These are phyloP conservation scores for Xerocomus spinulosus DNA, from an alignment of 768 basidiomycete species.

Conservation along the genomic window DNA sequence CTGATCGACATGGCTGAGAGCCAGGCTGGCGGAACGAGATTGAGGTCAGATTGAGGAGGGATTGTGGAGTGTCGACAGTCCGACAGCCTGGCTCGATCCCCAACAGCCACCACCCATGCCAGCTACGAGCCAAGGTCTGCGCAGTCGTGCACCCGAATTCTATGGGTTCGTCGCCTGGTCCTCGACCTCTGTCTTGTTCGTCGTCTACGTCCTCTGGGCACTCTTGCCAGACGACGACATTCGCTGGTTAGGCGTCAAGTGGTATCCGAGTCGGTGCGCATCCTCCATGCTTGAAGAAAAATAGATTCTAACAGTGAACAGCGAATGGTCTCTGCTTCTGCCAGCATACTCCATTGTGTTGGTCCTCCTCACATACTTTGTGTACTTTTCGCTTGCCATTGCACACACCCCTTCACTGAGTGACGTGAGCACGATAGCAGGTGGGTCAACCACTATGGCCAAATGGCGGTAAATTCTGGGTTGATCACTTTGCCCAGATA, in stretches of 20 bases:
- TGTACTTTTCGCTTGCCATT: constrained; percentile 73
- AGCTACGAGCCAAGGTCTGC: constrained; percentile 40
- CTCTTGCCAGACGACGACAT: constrained; percentile 72
- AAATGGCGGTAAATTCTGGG: constrained; percentile 8
- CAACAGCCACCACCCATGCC: neutral
- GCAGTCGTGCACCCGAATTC: constrained; percentile 76
- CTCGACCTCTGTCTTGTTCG: constrained; percentile 65
- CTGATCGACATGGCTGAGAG: constrained; percentile 25
- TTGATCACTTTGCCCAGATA: constrained; percentile 42
- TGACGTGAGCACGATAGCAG: constrained; percentile 62
- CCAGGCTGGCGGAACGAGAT: neutral
- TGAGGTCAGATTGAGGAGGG: neutral
- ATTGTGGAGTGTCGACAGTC: neutral
- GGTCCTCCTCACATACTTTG: constrained; percentile 69
- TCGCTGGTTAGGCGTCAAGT: constrained; percentile 59
- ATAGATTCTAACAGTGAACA: constrained; percentile 23
- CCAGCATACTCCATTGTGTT: constrained; percentile 74
- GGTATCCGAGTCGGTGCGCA: constrained; percentile 83
- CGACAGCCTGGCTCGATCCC: constrained; percentile 12
- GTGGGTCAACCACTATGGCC: constrained; percentile 36
- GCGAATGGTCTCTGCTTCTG: constrained; percentile 81
- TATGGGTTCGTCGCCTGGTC: constrained; percentile 90
- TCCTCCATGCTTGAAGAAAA: neutral
- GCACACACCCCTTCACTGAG: constrained; percentile 65
- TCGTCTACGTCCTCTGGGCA: constrained; percentile 75